These are phyloP conservation scores for Cryptococcus deneoformans DNA, from an alignment of 1,284 basidiomycete species.

Conservation along the genomic window DNA sequence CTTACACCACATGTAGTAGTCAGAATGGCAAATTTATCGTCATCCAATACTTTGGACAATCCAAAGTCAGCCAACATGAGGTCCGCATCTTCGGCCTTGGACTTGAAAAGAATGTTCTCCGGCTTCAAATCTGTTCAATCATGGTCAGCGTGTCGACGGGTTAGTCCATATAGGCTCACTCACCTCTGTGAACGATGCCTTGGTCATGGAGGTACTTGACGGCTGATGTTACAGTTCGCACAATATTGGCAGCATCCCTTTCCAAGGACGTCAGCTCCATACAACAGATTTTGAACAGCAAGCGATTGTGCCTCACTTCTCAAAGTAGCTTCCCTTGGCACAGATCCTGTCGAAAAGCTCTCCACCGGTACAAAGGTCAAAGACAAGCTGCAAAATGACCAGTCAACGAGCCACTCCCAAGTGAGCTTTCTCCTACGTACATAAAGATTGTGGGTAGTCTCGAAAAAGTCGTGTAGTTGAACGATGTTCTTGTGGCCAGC, in stretches of 20 bases:
- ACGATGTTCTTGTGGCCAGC: conserved; percentile 87
- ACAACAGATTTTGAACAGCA: not conserved
- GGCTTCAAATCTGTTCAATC: conserved; percentile 77
- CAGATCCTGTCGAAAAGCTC: conserved; percentile 99
- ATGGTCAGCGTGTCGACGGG: not conserved
- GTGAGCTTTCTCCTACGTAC: conserved; percentile 18
- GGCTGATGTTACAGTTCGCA: conserved; percentile 80
- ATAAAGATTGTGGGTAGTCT: conserved; percentile 94
- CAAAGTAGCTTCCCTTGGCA: conserved; percentile 94
- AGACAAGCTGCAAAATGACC: conserved; percentile 62
- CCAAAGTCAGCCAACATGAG: conserved; percentile 99
- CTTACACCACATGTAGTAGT: conserved; percentile 86
- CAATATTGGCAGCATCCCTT: conserved; percentile 85
- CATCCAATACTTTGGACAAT: conserved; percentile 72
- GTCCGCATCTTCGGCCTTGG: conserved; percentile 84
- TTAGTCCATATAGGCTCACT: not conserved
- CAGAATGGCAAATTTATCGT: conserved; percentile 79
- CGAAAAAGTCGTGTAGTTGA: conserved; percentile 94
- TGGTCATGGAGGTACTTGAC: conserved; percentile 90
- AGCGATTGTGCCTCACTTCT: conserved; percentile 60
- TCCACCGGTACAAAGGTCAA: conserved; percentile 96
- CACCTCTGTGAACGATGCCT: conserved; percentile 94
- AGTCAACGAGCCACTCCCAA: not conserved
- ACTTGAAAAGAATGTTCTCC: conserved; percentile 94
- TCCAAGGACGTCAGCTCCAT: not conserved